Evolutionary conservation across 306 rosid genomes (phyloP).

Genomic region (Mimosa bimucronata): DNA sequence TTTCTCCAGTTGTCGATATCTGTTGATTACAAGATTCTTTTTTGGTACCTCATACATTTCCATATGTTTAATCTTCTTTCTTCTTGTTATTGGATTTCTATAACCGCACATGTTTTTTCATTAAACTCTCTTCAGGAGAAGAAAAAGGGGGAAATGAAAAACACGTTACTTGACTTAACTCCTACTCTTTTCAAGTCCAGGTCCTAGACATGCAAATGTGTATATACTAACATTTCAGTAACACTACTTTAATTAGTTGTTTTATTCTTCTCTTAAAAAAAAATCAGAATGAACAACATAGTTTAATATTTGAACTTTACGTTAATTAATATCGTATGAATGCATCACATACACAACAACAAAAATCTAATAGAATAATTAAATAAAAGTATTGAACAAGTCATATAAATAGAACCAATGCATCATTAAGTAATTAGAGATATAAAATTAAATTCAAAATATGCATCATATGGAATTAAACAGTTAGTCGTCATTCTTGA

Average conservation of each 20-base stretch:
- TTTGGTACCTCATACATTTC: neutral
- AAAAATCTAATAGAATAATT: neutral
- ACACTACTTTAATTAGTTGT: neutral
- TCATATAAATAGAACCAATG: neutral
- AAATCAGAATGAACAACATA: neutral
- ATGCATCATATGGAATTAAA: neutral
- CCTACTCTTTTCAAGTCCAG: no score
- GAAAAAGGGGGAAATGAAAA: neutral
- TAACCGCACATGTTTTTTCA: neutral
- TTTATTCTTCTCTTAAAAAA: neutral
- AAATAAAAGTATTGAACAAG: neutral
- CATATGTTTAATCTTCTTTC: neutral
- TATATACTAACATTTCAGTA: no score
- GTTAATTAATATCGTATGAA: no score
- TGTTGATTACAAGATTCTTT: constrained; percentile 24
- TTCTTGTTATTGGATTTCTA: neutral
- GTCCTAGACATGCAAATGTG: no score
- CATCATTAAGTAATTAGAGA: neutral
- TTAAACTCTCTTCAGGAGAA: neutral
- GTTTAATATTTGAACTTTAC: neutral
- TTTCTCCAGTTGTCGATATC: constrained; percentile 30
- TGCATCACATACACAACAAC: neutral
- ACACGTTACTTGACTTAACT: neutral
- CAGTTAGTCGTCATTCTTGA: no score
- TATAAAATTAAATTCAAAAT: no score